Evolutionary conservation across 164 flowering plant species (phyloP).

Genomic region (Hamamelis virginiana): DNA sequence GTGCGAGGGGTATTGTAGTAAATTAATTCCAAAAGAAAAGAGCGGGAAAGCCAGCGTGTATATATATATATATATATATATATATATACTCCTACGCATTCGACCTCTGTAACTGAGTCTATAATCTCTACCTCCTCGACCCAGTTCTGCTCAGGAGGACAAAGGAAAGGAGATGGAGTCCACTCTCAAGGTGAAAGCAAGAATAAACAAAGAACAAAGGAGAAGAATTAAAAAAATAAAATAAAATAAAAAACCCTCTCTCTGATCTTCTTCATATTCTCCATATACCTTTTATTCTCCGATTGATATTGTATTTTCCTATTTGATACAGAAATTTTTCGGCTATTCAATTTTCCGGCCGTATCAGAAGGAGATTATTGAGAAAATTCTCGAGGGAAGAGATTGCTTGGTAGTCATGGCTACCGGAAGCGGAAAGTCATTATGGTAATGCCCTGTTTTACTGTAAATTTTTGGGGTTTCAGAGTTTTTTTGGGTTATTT

Average conservation of each 20-base stretch:
- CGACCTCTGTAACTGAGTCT: too few relatives aligned
- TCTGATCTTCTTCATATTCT: not conserved
- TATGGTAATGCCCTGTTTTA: constrained; percentile 34
- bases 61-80: too few relatives aligned
- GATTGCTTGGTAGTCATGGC: constrained; percentile 68
- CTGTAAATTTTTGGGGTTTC: not conserved
- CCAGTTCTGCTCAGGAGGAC: too few relatives aligned
- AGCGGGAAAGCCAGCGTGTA: too few relatives aligned
- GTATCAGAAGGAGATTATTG: constrained; percentile 52
- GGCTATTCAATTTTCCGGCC: constrained; percentile 52
- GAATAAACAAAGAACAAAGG: too few relatives aligned
- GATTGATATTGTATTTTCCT: not conserved
- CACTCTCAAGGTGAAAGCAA: constrained; percentile 24
- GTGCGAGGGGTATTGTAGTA: too few relatives aligned
- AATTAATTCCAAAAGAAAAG: too few relatives aligned
- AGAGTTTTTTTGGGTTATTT: too few relatives aligned
- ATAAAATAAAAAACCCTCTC: too few relatives aligned
- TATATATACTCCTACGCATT: too few relatives aligned
- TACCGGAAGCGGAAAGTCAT: constrained; percentile 68
- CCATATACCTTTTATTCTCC: not conserved
- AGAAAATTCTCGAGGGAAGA: constrained; percentile 36
- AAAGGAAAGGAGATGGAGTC: constrained; percentile 26
- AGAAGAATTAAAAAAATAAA: too few relatives aligned
- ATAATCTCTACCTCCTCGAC: too few relatives aligned
- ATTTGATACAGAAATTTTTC: constrained; percentile 40